A percentile compares a stretch with the other conserved stretches of the same genome.
phyloP scores from a whole-genome alignment of 2,329 filamentous ascomycete genomes.

The Hypoxylon sp. region DNA sequence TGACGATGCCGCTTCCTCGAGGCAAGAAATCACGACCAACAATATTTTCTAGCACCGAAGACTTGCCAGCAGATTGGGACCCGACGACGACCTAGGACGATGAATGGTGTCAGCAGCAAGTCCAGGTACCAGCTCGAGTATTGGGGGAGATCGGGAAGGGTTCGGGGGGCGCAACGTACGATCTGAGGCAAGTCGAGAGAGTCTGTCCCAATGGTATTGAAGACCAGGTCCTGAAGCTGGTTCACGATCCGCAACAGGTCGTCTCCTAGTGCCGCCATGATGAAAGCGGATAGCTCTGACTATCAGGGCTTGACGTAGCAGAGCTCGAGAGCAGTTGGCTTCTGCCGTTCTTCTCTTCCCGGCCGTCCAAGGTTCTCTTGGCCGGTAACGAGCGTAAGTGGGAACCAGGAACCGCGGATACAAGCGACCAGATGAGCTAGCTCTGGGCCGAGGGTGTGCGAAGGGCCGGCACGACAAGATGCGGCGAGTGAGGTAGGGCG shows the following conservation, averaged over 20 bases:
- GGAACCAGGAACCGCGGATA: conserved; percentile 17
- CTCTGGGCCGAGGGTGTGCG: conserved; percentile 9
- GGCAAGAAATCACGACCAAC: conserved; percentile 97
- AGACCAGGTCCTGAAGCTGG: conserved; percentile 97
- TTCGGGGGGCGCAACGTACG: conserved; percentile 63
- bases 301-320: conserved; percentile 5
- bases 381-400: conserved; percentile 13
- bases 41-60: conserved; percentile 97
- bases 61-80: conserved; percentile 98
- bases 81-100: conserved; percentile 86
- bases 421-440: conserved; percentile 20
- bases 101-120: conserved; percentile 19
- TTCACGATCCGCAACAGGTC: conserved; percentile 96
- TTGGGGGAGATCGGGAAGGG: conserved; percentile 23
- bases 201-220: conserved; percentile 99
- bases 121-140: conserved; percentile 16
- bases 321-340: conserved; percentile 3
- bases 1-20: conserved; percentile 95
- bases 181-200: conserved; percentile 97
- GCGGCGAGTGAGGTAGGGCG: neutral
- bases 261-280: conserved; percentile 94
- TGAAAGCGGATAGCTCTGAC: conserved; percentile 33
- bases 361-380: conserved; percentile 1
- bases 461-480: conserved; percentile 8
- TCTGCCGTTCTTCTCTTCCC: conserved; percentile 9